These are phyloP conservation scores for Sarcodon aspratus DNA, from an alignment of 768 basidiomycete genomes.

Conservation along the genomic window DNA sequence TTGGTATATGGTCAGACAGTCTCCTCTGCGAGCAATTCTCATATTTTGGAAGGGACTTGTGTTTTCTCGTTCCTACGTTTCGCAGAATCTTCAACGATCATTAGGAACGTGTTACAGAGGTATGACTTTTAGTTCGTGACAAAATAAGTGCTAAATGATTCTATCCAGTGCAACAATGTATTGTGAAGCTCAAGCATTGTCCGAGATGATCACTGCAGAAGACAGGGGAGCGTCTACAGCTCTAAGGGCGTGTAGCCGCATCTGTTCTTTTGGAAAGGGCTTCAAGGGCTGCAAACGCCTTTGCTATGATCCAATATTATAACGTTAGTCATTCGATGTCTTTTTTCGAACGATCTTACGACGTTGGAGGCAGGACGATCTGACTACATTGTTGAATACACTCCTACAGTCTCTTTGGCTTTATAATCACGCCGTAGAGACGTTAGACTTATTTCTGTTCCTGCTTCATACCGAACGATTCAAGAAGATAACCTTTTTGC, in stretches of 20 bases:
- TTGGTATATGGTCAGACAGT: slow-evolving; percentile 52
- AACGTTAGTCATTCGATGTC: slow-evolving; percentile 31
- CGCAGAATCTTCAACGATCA: slow-evolving; percentile 50
- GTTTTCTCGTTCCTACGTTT: slow-evolving; percentile 50
- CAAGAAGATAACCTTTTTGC: slow-evolving; percentile 39
- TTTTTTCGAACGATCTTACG: not conserved
- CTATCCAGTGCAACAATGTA: slow-evolving; percentile 37
- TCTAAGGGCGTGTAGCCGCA: slow-evolving; percentile 48
- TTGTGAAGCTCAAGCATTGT: slow-evolving; percentile 41
- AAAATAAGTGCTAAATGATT: not conserved
- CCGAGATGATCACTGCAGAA: slow-evolving; percentile 25
- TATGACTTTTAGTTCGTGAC: slow-evolving; percentile 13
- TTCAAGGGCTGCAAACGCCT: slow-evolving; percentile 61
- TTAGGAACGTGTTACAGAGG: slow-evolving; percentile 54
- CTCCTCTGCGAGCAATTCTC: slow-evolving; percentile 28
- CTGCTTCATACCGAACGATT: slow-evolving; percentile 12
- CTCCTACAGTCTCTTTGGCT: slow-evolving; percentile 64
- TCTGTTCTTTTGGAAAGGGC: slow-evolving; percentile 52
- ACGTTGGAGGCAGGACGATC: slow-evolving; percentile 43
- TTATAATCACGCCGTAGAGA: slow-evolving; percentile 72
- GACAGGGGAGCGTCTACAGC: slow-evolving; percentile 39
- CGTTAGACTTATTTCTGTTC: slow-evolving; percentile 45
- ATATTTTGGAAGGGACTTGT: slow-evolving; percentile 38
- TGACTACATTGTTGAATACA: slow-evolving; percentile 40
- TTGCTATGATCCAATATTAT: slow-evolving; percentile 55